Evolutionary conservation across 768 basidiomycete species (phyloP), one percentile per base, ranked within the genome.

Genomic region (Rhodotorula toruloides): DNA sequence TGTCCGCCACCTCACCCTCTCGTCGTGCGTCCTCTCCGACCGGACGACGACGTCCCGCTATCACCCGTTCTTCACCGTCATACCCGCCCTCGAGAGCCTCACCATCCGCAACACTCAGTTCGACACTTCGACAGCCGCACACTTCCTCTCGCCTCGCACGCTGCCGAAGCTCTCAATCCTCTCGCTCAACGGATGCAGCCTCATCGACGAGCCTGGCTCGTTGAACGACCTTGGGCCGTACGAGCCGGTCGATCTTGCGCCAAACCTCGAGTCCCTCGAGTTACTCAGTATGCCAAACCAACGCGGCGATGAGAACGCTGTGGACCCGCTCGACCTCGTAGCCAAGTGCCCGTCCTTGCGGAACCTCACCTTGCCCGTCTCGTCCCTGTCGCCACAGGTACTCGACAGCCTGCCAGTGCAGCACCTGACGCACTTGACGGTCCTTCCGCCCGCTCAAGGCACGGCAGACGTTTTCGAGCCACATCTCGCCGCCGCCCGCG

Each of bases 191-290:
- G 42, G 58, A 2, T 66, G 65, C 34, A 29, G 58, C 10, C 54
- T 66, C 58, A 43, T 65, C 40, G 58, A 61, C 21, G 34, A 66
- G 17, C 65, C 54, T 0, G 7, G 16, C 1, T 32, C 19, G 8
- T 48, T 66, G 14, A 31, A 1, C 40, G 65, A 66, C 46, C 65
- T 61, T 32, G 65, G 65, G 13, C n/a, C 60, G 16, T 60, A 52
- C 59, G 48, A 52, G 32, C 58, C 58, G n/a, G 39, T 3, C 39
- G 59, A 32, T 3, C 48, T 66, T 4, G 65, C 65, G 4, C n/a
- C n/a, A n/a, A n/a, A n/a, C n/a, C n/a, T n/a, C n/a, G 29, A 31
- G 19, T 42, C 27, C 32, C 54, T 66, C 40, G 65, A 61, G 29
- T 7, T 61, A 0, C 54, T 66, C 25, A 32, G 27, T 27, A 48